These are phyloP conservation scores for Cinchona pubescens DNA, from an alignment of 257 asterid genomes.

Conservation along the genomic window DNA sequence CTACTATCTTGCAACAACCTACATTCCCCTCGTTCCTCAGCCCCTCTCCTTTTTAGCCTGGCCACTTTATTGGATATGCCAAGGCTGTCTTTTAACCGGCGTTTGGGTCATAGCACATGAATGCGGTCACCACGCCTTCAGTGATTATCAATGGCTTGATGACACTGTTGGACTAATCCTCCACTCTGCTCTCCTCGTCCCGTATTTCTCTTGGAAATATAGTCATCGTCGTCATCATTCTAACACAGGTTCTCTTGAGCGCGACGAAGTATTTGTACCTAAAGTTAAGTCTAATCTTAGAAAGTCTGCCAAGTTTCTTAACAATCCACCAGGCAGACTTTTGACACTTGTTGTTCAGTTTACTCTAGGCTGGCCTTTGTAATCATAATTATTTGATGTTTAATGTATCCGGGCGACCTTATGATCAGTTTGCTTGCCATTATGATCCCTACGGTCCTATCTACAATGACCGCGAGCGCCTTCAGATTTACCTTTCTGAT, in stretches of 20 bases:
- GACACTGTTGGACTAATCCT: constrained; percentile 52
- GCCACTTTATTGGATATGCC: constrained; percentile 64
- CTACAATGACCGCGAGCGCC: constrained; percentile 65
- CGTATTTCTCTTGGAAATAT: constrained; percentile 54
- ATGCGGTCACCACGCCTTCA: constrained; percentile 63
- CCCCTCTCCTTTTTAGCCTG: constrained; percentile 58
- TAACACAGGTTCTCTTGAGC: constrained; percentile 71
- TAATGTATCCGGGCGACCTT: constrained; percentile 68
- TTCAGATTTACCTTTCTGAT: constrained; percentile 61
- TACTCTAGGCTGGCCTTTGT: constrained; percentile 77
- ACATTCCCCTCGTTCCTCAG: constrained; percentile 54
- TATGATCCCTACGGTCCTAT: constrained; percentile 69
- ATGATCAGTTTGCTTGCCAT: constrained; percentile 74
- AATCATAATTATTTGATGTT: constrained; percentile 61
- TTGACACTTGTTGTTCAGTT: constrained; percentile 47
- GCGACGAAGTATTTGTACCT: constrained; percentile 80
- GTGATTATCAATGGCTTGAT: constrained; percentile 63
- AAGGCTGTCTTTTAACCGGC: constrained; percentile 70
- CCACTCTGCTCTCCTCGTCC: constrained; percentile 48
- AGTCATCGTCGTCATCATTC: constrained; percentile 58
- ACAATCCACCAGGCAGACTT: constrained; percentile 69
- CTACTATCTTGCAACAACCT: constrained; percentile 61
- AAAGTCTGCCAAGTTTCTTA: constrained; percentile 41
- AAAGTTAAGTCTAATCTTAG: constrained; percentile 43
- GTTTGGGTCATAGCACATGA: constrained; percentile 64